A percentile compares a stretch with the other conserved stretches of the same genome.
Evolutionary conservation across 2,329 filamentous ascomycete genomes (phyloP).

Genomic region (Pseudogymnoascus sp.): DNA sequence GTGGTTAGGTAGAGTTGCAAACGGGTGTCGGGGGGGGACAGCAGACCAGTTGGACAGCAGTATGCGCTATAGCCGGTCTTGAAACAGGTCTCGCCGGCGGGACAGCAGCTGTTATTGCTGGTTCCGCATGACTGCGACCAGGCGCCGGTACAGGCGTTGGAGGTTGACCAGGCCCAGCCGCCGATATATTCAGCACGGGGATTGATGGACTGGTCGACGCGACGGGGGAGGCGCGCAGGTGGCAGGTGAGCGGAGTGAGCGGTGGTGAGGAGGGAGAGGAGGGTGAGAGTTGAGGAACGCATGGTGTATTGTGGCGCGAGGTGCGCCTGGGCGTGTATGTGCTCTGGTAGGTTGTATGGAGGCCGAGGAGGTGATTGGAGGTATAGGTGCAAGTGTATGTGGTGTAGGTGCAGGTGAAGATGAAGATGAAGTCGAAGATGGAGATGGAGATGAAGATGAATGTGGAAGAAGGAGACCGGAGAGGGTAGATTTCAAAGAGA

Average conservation of each 20-base stretch:
- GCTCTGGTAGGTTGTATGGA: background rate
- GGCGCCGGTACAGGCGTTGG: background rate
- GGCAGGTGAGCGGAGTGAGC: background rate
- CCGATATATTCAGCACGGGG: background rate
- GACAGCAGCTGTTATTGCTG: conserved; percentile 1
- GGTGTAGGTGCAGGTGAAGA: background rate
- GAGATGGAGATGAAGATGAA: background rate
- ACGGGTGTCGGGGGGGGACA: background rate
- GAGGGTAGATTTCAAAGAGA: background rate
- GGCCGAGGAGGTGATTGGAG: background rate
- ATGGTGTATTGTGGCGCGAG: background rate
- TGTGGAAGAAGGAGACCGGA: background rate
- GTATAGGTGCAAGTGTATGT: background rate
- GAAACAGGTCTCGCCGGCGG: background rate
- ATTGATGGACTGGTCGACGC: conserved; percentile 2
- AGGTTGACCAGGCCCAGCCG: background rate
- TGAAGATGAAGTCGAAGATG: background rate
- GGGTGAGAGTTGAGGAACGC: background rate
- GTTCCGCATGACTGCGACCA: background rate
- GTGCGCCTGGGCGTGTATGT: background rate
- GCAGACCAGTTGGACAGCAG: background rate
- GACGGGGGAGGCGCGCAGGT: background rate
- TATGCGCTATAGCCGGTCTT: background rate
- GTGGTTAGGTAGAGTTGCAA: background rate
- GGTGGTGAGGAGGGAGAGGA: background rate